These are phyloP conservation scores for Meredithiella fracta DNA, from an alignment of 2,329 filamentous ascomycete species.

Conservation along the genomic window DNA sequence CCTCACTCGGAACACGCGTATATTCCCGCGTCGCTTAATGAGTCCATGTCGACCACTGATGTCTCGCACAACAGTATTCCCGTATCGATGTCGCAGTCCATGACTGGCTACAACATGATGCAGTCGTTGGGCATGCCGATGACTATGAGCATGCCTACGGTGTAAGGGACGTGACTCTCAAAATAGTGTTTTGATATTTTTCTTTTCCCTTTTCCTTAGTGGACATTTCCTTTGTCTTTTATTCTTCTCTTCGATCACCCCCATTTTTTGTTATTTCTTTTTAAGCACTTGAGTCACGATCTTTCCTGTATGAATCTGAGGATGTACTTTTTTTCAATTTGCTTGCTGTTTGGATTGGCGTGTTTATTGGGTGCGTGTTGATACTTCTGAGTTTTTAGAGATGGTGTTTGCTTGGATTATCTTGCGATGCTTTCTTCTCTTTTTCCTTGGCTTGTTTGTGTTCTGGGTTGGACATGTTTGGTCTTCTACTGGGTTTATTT, in stretches of 20 bases:
- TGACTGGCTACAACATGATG: constrained; percentile 36
- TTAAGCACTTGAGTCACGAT: constrained; percentile 14
- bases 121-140: constrained; percentile 49
- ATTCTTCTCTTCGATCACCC: constrained; percentile 12
- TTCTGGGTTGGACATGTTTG: constrained; percentile 1
- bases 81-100: constrained; percentile 17
- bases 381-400: background rate
- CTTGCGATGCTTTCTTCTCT: constrained; percentile 13
- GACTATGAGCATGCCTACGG: constrained; percentile 38
- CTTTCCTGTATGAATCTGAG: constrained; percentile 14
- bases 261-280: constrained; percentile 11
- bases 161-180: constrained; percentile 6
- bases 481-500: background rate
- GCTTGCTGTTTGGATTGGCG: constrained; percentile 3
- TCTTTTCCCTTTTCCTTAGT: constrained; percentile 11
- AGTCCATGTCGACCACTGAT: constrained; percentile 17
- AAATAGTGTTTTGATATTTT: constrained; percentile 9
- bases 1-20: constrained; percentile 55
- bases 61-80: background rate
- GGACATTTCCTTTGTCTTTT: constrained; percentile 17
- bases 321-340: constrained; percentile 13
- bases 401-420: background rate
- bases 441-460: constrained; percentile 5
- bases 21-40: constrained; percentile 34
- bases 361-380: background rate